Percentiles rank a stretch among this genome's conserved stretches.
Evolutionary conservation across 1,284 basidiomycete species (phyloP).

Genomic region (Cryptococcus maquisensis): DNA sequence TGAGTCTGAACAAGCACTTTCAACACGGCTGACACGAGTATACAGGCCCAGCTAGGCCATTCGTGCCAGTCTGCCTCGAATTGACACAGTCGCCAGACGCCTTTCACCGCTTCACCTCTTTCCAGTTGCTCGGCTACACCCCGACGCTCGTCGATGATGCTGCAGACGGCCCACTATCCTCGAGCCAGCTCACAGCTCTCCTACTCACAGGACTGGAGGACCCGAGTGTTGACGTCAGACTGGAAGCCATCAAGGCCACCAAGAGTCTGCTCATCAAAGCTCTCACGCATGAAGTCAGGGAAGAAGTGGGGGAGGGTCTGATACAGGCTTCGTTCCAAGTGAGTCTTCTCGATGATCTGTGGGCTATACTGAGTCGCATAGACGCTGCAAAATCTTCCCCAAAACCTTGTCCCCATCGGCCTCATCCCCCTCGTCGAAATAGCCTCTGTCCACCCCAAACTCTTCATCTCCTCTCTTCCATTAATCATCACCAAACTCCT

Average conservation of each 20-base stretch:
- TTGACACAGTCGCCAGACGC: slow-evolving; percentile 32
- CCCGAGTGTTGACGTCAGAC: slow-evolving; percentile 34
- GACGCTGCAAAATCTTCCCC: slow-evolving; percentile 24
- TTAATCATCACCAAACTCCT: slow-evolving; percentile 61
- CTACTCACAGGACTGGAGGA: slow-evolving; percentile 38
- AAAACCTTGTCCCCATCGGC: slow-evolving; percentile 27
- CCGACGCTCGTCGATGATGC: slow-evolving; percentile 34
- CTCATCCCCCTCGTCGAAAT: slow-evolving; percentile 67
- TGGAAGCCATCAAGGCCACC: slow-evolving; percentile 42
- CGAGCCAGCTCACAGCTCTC: slow-evolving; percentile 31
- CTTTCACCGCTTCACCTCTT: slow-evolving; percentile 42
- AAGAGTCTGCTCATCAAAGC: slow-evolving; percentile 32
- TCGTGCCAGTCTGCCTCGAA: slow-evolving; percentile 30
- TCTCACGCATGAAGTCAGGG: slow-evolving; percentile 27
- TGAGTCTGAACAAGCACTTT: slow-evolving; percentile 15
- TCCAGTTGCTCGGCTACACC: slow-evolving; percentile 33
- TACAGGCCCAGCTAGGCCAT: slow-evolving; percentile 26
- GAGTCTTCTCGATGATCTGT: slow-evolving; percentile 2
- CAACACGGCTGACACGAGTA: not conserved
- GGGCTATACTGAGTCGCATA: slow-evolving; percentile 1
- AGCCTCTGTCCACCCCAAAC: slow-evolving; percentile 59
- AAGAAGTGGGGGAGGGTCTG: slow-evolving; percentile 24
- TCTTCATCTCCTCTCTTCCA: slow-evolving; percentile 64
- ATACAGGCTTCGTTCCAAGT: slow-evolving; percentile 31
- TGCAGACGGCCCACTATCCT: slow-evolving; percentile 25